phyloP scores from a whole-genome alignment of 2,329 filamentous ascomycete genomes.

The Cercospora zeina region DNA sequence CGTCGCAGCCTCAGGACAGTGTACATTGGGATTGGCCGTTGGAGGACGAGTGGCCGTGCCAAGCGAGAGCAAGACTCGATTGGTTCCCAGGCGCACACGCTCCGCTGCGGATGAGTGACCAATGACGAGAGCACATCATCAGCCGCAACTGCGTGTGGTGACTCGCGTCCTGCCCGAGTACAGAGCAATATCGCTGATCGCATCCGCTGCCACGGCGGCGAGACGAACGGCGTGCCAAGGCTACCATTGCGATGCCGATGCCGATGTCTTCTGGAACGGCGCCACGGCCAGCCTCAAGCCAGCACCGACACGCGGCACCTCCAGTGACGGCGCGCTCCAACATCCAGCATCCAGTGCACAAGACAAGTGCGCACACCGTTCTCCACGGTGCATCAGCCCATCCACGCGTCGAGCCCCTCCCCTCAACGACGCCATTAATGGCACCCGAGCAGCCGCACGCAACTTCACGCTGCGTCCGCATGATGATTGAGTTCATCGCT shows the following conservation, averaged over 20 bases:
- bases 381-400: not conserved
- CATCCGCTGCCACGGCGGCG: not conserved
- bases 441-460: not conserved
- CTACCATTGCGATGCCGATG: not conserved
- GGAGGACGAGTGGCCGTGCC: too few relatives aligned
- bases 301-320: too few relatives aligned
- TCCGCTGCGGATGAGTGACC: too few relatives aligned
- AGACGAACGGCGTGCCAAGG: slow-evolving; percentile 1
- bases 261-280: too few relatives aligned
- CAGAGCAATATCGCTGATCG: not conserved
- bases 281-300: too few relatives aligned
- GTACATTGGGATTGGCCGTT: not conserved
- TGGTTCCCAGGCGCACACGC: too few relatives aligned
- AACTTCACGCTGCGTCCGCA: not conserved
- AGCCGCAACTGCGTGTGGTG: not conserved
- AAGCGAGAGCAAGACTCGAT: too few relatives aligned
- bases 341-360: not conserved
- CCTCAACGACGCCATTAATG: not conserved
- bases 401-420: not conserved
- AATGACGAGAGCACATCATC: too few relatives aligned
- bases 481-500: not conserved
- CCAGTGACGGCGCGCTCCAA: too few relatives aligned
- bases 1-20: not conserved
- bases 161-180: not conserved
- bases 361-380: not conserved